Evolutionary conservation across 306 rosid species (phyloP).

Genomic region (Sindora glabra): DNA sequence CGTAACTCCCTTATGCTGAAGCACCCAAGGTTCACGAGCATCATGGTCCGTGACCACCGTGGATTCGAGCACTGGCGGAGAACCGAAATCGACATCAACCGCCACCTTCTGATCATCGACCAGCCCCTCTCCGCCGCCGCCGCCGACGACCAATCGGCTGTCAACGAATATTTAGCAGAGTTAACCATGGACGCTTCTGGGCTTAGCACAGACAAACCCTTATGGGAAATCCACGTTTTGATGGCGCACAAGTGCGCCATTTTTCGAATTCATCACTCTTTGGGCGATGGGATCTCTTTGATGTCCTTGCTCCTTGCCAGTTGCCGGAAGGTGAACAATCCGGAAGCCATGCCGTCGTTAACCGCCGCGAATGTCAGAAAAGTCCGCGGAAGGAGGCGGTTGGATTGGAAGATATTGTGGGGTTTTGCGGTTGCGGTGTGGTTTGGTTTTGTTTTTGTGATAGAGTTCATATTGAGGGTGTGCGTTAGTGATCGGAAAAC

Average conservation of each 20-base stretch:
- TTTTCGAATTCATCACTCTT: slow-evolving; percentile 65
- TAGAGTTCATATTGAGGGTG: slow-evolving; percentile 33
- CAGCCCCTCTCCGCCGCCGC: neutral
- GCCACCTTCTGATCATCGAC: slow-evolving; percentile 33
- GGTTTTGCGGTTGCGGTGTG: slow-evolving; percentile 17
- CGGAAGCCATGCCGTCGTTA: slow-evolving; percentile 28
- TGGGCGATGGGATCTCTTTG: slow-evolving; percentile 82
- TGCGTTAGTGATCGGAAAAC: slow-evolving; percentile 61
- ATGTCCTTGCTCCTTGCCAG: slow-evolving; percentile 64
- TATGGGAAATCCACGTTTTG: slow-evolving; percentile 79
- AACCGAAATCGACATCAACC: slow-evolving; percentile 38
- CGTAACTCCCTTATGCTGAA: slow-evolving; percentile 32
- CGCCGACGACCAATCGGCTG: slow-evolving; percentile 24
- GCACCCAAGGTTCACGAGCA: slow-evolving; percentile 68
- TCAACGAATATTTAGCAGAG: slow-evolving; percentile 51
- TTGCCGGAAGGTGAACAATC: slow-evolving; percentile 40
- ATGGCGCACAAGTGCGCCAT: slow-evolving; percentile 46
- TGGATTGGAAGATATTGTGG: neutral
- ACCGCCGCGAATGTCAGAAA: neutral
- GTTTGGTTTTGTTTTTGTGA: slow-evolving; percentile 39
- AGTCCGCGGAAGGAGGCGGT: neutral
- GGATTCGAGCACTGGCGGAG: slow-evolving; percentile 75
- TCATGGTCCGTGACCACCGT: slow-evolving; percentile 43
- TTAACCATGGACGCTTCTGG: slow-evolving; percentile 17
- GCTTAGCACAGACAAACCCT: slow-evolving; percentile 51